Conservation (phyloP, 768 basidiomycete species). For the Pulveroboletus sp. region DNA sequence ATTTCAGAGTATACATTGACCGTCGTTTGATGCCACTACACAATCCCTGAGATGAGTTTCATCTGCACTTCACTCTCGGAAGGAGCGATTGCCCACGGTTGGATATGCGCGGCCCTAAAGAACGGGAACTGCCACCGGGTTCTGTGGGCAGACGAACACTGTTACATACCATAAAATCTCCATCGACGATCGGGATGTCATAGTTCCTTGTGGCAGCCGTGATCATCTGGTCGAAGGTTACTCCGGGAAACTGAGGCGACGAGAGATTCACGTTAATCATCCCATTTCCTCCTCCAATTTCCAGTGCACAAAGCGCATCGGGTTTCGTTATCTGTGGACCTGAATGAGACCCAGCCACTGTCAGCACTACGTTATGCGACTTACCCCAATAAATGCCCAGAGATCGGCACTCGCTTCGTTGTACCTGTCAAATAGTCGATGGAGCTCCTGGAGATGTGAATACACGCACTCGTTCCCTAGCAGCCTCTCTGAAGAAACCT, state of each 20-base stretch:
- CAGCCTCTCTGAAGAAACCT: constrained; percentile 35
- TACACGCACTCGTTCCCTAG: constrained; percentile 34
- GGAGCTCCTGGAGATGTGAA: neutral
- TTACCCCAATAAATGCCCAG: constrained; percentile 27
- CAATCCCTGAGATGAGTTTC: neutral
- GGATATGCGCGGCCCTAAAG: constrained; percentile 36
- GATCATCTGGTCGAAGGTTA: constrained; percentile 30
- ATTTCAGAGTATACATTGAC: constrained; percentile 26
- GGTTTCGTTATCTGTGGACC: constrained; percentile 28
- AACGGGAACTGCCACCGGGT: constrained; percentile 1
- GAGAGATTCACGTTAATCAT: constrained; percentile 35
- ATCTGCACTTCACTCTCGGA: constrained; percentile 6
- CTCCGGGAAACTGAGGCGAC: neutral
- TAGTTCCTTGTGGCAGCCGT: constrained; percentile 33
- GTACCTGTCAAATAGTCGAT: constrained; percentile 20
- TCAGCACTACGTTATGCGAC: neutral
- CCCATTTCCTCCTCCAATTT: constrained; percentile 44
- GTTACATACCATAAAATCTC: constrained; percentile 38
- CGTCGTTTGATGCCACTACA: constrained; percentile 30
- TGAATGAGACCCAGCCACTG: constrained; percentile 2
- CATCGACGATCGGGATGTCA: constrained; percentile 39
- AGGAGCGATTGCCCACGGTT: constrained; percentile 18
- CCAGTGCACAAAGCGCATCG: constrained; percentile 33
- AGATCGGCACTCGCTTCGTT: constrained; percentile 30
- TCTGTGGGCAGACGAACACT: neutral